phyloP scores from a whole-genome alignment of 2,329 filamentous ascomycete species.

The Calonectria naviculata region DNA sequence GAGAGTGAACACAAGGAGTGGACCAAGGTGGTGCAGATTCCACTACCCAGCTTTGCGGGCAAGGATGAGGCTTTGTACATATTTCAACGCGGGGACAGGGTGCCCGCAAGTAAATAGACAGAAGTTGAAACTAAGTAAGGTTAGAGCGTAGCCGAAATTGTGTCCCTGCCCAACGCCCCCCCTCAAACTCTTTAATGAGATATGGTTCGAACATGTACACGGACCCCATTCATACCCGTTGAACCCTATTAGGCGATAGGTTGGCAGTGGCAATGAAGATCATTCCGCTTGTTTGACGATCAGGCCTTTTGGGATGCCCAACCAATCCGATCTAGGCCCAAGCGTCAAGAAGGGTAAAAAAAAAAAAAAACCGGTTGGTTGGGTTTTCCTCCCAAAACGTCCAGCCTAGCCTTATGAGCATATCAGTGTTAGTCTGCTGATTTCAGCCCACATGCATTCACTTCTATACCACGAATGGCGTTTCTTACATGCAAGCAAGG shows the following conservation, averaged over 20 bases:
- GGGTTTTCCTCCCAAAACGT: not conserved
- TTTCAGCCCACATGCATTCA: not conserved
- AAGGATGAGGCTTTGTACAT: slow-evolving; percentile 82
- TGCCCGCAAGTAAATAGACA: slow-evolving; percentile 38
- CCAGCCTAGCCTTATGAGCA: not conserved
- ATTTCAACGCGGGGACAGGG: slow-evolving; percentile 64
- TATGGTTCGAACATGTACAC: not conserved
- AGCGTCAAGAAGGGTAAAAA: not conserved
- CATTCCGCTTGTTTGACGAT: not conserved
- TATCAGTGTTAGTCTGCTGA: not conserved
- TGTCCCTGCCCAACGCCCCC: not conserved
- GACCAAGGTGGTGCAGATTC: slow-evolving; percentile 70
- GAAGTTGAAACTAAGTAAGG: slow-evolving; percentile 6
- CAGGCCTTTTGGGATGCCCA: not conserved
- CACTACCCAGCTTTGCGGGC: slow-evolving; percentile 79
- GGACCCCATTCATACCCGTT: slow-evolving; percentile 1
- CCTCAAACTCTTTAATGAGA: not conserved
- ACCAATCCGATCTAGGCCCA: not conserved
- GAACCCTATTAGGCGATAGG: not conserved
- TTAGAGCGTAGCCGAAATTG: not conserved
- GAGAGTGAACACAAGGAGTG: slow-evolving; percentile 66
- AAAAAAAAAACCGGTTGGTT: no score
- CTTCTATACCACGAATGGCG: not conserved
- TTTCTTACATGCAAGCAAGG: not conserved
- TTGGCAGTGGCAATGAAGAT: not conserved